Base-by-base conservation (phyloP, 2,329 filamentous ascomycete genomes). In the Aotearoamyces nothofagi region DNA sequence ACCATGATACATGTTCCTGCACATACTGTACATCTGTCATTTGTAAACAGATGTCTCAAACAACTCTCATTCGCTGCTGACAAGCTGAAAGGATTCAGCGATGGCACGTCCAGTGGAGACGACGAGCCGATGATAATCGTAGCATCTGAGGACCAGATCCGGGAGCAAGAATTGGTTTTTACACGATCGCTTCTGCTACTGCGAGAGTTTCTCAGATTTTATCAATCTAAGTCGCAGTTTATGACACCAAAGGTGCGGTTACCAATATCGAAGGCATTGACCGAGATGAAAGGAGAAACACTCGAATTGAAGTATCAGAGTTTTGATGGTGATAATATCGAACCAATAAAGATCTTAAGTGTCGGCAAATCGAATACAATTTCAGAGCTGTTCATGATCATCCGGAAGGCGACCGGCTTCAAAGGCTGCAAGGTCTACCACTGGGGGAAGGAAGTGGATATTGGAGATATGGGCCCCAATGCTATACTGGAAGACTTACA, bases 341-440 rank as follows among this genome's bases (percentile, higher is more conserved):
- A 68, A 2, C 67, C 69, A 9, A 63, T 83, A 15, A 63, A 64
- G 40, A 57, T 61, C 2, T 53, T 90, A 16, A 57, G 57, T 15
- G 75, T 90, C 39, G 80, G 79, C 1, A 64, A 66, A 24, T 61
- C 69, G 15, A 82, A 86, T 33, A 90, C 78, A 0, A 66, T 70
- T 5, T 65, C 68, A 2, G 75, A 80, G 23, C 56, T 92, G 4
- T 60, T 80, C 16, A 69, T 73, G 11, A 72, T 64, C 33, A 52
- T 92, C 22, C 63, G 67, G 17, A 63, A 73, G 34, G 66, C 66
- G 10, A 87, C 80, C 0, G 78, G 79, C 0, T 90, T 86, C 45
- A 67, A 73, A 4, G 81, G 78, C 41, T 79, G 83, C 41, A 73
- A 69, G 3, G 58, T 81, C 1, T 87, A 83, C 46, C 74, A 72